Percentiles rank a stretch among this genome's conserved stretches.
Evolutionary conservation across 495 filamentous ascomycete species (phyloP).

Genomic region (Cudoniella acicularis): DNA sequence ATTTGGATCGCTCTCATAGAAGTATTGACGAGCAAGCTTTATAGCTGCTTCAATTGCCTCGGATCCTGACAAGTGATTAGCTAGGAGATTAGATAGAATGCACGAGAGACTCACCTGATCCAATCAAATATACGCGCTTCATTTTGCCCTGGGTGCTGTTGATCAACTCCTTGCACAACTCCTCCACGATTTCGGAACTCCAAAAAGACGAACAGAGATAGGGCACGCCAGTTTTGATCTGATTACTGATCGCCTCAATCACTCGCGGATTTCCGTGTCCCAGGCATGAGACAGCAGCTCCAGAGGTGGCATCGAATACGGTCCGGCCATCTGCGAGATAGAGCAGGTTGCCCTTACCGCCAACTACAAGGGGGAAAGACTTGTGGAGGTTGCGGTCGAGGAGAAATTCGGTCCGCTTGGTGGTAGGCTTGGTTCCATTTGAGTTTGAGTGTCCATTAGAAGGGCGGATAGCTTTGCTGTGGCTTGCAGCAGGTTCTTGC

Average conservation of each 20-base stretch:
- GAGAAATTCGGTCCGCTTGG: constrained; percentile 7
- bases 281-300: constrained; percentile 50
- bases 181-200: constrained; percentile 35
- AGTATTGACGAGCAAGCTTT: constrained; percentile 62
- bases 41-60: constrained; percentile 64
- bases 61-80: constrained; percentile 40
- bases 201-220: constrained; percentile 46
- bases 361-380: constrained; percentile 14
- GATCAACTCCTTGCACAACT: constrained; percentile 39
- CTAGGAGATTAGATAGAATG: not conserved
- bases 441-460: not conserved
- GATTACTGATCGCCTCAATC: constrained; percentile 32
- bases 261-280: constrained; percentile 45
- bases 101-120: constrained; percentile 49
- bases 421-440: not conserved
- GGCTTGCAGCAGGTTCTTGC: not conserved
- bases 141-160: constrained; percentile 42
- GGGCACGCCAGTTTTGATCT: constrained; percentile 33
- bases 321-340: constrained; percentile 54
- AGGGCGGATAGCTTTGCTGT: not conserved
- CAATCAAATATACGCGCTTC: constrained; percentile 44
- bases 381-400: constrained; percentile 22
- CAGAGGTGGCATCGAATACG: constrained; percentile 59
- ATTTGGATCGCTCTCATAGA: constrained; percentile 44
- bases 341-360: constrained; percentile 20